A percentile compares a stretch with the other conserved stretches of the same genome.
Evolutionary conservation across 768 basidiomycete genomes (phyloP).

Genomic region (Hypholoma sublateritium): DNA sequence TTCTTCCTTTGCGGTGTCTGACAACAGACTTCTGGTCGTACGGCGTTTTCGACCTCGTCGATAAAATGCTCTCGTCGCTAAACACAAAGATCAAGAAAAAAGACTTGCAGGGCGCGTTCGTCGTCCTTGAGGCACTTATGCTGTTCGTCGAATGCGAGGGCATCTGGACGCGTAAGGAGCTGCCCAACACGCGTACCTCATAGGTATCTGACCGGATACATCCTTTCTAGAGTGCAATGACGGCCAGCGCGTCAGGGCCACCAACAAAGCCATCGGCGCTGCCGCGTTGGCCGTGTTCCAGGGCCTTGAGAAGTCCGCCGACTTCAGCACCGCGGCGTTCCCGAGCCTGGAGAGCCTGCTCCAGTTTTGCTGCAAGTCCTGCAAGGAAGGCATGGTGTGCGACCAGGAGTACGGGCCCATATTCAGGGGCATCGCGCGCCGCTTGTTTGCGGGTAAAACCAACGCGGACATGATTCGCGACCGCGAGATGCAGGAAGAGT

Average conservation of each 20-base stretch:
- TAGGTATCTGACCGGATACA: not conserved
- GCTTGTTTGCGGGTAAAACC: slow-evolving; percentile 29
- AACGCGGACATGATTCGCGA: slow-evolving; percentile 26
- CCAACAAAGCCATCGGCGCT: slow-evolving; percentile 35
- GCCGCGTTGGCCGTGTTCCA: slow-evolving; percentile 31
- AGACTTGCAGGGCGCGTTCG: slow-evolving; percentile 31
- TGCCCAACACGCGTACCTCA: not conserved
- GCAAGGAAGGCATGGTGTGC: slow-evolving; percentile 22
- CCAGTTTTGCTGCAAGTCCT: slow-evolving; percentile 24
- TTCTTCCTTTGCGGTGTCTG: too few relatives aligned
- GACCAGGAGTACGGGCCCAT: slow-evolving; percentile 25
- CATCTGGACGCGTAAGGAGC: slow-evolving; percentile 29
- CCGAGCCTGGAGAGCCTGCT: slow-evolving; percentile 34
- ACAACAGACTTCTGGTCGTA: slow-evolving; percentile 31
- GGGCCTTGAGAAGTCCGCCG: slow-evolving; percentile 28
- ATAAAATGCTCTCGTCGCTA: slow-evolving; percentile 26
- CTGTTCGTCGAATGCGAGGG: slow-evolving; percentile 30
- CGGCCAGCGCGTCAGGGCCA: slow-evolving; percentile 26
- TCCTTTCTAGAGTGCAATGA: slow-evolving; percentile 30
- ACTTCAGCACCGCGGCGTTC: slow-evolving; percentile 20
- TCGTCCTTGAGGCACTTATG: slow-evolving; percentile 31
- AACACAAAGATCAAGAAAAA: slow-evolving; percentile 32
- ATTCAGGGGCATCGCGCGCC: slow-evolving; percentile 33
- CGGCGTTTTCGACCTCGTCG: slow-evolving; percentile 35
- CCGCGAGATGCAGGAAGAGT: slow-evolving; percentile 29